Evolutionary conservation across 2,329 filamentous ascomycete species (phyloP).

Genomic region (Cladosporium austrohemisphaericum): DNA sequence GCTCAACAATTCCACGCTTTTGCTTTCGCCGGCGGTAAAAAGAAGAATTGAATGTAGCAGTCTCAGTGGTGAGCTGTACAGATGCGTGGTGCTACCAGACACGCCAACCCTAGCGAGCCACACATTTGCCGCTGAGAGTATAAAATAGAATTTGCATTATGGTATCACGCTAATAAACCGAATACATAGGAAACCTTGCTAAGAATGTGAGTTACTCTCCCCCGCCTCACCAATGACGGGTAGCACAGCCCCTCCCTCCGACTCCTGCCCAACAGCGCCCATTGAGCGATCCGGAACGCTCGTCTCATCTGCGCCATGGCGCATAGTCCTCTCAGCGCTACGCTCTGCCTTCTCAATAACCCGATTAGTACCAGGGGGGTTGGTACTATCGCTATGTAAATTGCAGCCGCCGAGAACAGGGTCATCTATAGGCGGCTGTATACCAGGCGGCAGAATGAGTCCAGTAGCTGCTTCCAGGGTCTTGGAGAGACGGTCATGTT

Average conservation of each 20-base stretch:
- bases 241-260: constrained; percentile 57
- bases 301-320: constrained; percentile 46
- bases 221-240: constrained; percentile 90
- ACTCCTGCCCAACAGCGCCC: constrained; percentile 53
- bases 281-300: constrained; percentile 62
- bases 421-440: constrained; percentile 33
- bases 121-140: no score
- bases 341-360: constrained; percentile 60
- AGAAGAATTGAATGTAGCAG: no score
- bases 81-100: no score
- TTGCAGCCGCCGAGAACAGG: constrained; percentile 39
- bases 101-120: no score
- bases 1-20: no score
- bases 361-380: constrained; percentile 46
- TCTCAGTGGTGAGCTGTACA: no score
- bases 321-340: constrained; percentile 57
- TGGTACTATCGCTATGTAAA: constrained; percentile 25
- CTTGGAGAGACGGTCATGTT: constrained; percentile 40
- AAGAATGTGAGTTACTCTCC: no score
- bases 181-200: no score
- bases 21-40: no score
- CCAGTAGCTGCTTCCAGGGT: constrained; percentile 24
- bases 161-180: no score
- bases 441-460: constrained; percentile 20
- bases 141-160: no score